Base-by-base conservation (phyloP, 192 early-diverging fungal genomes). In the Dispira simplex region DNA sequence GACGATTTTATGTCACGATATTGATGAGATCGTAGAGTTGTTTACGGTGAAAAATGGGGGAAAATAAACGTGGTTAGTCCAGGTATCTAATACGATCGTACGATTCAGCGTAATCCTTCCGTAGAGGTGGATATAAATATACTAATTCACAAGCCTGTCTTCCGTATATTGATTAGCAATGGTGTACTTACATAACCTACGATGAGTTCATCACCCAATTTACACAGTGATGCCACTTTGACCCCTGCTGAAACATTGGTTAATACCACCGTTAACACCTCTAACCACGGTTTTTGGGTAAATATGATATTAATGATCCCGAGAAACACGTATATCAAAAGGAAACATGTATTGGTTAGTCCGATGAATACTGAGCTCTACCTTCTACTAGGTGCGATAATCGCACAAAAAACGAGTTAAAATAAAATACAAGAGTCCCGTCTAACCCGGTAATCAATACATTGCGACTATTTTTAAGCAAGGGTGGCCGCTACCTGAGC, bases 171-270 rank as follows among this genome's bases (percentile, higher is more conserved):
- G 32, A 39, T 39, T 39, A 39, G 6, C 32, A 65, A 44, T 44
- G 55, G 64, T 11, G 28, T 52, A 69, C 72, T 64, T 77, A 83
- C 81, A 43, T 75, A 69, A 4, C 73, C 72, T 45, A 72, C 64
- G 49, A 84, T 77, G 28, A 80, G 59, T 62, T 84, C 75, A 63
- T 84, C 82, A 62, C 80, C 82, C 64, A 70, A 79, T 64, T 72
- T 68, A 64, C 82, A 84, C 44, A 84, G 73, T 65, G 78, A 77
- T 60, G 64, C 68, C 16, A 78, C 69, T 60, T 70, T 70, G 32
- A 75, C 66, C 20, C 79, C 82, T 43, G 74, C 67, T 52, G 70
- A 62, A 11, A 80, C 60, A 49, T 69, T 74, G 25, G 62, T 65
- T 48, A 81, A 46, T 44, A 84, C 76, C 58, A 69, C 64, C 20